These are phyloP conservation scores for Leccinum rimulosum DNA, from an alignment of 768 basidiomycete species.

Conservation along the genomic window DNA sequence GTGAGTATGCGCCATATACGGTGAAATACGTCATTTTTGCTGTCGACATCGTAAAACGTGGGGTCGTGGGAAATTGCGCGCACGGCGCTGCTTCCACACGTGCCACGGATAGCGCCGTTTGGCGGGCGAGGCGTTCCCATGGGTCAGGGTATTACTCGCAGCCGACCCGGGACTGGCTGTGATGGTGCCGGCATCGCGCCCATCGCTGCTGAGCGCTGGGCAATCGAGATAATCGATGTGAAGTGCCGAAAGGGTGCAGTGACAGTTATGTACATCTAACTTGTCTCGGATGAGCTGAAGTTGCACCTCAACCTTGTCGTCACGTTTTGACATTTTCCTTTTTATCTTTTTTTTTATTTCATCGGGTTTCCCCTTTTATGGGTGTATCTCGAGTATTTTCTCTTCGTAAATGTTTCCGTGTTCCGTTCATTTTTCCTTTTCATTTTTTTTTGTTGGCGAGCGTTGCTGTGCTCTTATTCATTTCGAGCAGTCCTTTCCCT, in stretches of 20 bases:
- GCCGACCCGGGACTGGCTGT: constrained; percentile 7
- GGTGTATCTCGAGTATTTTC: constrained; percentile 14
- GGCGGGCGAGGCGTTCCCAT: constrained; percentile 5
- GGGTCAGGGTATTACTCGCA: background rate
- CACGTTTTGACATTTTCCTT: constrained; percentile 18
- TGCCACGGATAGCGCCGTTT: constrained; percentile 8
- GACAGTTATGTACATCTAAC: constrained; percentile 17
- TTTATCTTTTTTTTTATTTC: constrained; percentile 9
- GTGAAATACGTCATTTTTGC: constrained; percentile 28
- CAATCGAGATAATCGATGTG: constrained; percentile 13
- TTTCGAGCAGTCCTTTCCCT: constrained; percentile 19
- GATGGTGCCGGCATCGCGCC: constrained; percentile 21
- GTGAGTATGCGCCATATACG: constrained; percentile 21
- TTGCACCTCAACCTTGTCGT: constrained; percentile 19
- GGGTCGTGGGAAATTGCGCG: constrained; percentile 36
- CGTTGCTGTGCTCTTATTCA: constrained; percentile 34
- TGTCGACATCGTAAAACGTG: constrained; percentile 40
- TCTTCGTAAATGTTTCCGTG: constrained; percentile 2
- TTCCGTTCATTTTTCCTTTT: constrained; percentile 7
- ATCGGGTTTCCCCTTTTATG: constrained; percentile 10
- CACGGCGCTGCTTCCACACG: constrained; percentile 15
- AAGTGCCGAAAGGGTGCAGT: constrained; percentile 6
- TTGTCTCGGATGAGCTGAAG: constrained; percentile 28
- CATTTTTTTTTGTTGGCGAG: constrained; percentile 17
- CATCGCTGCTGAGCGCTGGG: background rate